Base-by-base conservation (phyloP, 352 stramenopile genomes). In the Blastocystis sp. region DNA sequence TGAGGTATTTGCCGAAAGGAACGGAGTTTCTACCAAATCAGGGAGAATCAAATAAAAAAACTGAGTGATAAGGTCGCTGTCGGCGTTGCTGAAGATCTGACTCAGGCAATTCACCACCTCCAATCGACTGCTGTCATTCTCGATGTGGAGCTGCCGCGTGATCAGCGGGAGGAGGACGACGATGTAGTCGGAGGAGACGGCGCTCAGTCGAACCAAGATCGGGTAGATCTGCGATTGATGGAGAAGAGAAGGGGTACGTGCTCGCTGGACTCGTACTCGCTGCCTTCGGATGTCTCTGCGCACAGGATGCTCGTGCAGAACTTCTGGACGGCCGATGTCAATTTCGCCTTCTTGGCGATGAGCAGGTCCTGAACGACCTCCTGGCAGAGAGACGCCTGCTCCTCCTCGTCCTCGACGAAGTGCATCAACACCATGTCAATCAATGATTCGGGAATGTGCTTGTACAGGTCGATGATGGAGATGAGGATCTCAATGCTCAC, bases 1-100 rank as follows among this genome's bases (percentile, higher is more conserved):
- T 53, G 41, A 48, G 5, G 19, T 7, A 77, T 23, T 77, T 45
- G n/a, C 60, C n/a, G 40, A 77, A 77, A 21, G 66, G 66, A 77
- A 17, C 66, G n/a, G 21, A 19, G n/a, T 10, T 77, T 56, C 66
- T 77, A 77, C 5, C 2, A 34, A 34, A 21, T 45, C 5, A 34
- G 43, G 65, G 43, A 45, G 11, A 21, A 43, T 34, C 34, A 21
- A 21, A 45, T 43, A 19, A 43, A 5, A 34, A 19, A 53, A 74
- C 65, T 74, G 65, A 45, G 21, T 5, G 23, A 74, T 34, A 34
- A 74, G 43, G 14, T 74, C 43, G 65, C 23, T n/a, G 34, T 34
- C 28, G 7, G 5, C 3, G 43, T 34, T 74, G 65, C 65, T 41
- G 43, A 77, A 77, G 9, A 77, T 48, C 3, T 9, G 14, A 56